Conservation (phyloP, 179 eudicot species). For the Sideroxylon spinosum region DNA sequence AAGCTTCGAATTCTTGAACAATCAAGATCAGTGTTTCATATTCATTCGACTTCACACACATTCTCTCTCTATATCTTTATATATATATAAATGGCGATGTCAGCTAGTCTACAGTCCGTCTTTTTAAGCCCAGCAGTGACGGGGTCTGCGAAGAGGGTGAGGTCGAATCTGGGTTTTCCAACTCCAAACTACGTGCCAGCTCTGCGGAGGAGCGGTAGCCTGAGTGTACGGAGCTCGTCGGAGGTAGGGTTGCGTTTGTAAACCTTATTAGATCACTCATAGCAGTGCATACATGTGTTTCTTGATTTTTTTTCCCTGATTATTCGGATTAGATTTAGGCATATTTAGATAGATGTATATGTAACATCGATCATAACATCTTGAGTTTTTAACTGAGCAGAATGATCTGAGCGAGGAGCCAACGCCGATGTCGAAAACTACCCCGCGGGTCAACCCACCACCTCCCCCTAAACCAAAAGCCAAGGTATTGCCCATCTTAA, state of each 20-base stretch:
- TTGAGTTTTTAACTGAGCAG: neutral
- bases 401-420: constrained; percentile 21
- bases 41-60: too few species aligned
- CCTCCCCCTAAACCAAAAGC: constrained; percentile 22
- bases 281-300: too few species aligned
- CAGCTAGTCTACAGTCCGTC: constrained; percentile 36
- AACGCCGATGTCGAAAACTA: neutral
- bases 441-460: neutral
- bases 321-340: too few species aligned
- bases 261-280: neutral
- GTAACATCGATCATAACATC: neutral
- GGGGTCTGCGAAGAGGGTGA: constrained; percentile 11
- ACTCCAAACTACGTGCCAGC: constrained; percentile 8
- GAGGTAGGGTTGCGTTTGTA: constrained; percentile 11
- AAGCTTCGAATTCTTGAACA: too few species aligned
- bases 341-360: too few species aligned
- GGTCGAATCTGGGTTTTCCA: neutral
- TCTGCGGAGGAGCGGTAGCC: constrained; percentile 15
- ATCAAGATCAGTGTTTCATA: too few species aligned
- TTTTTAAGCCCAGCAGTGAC: constrained; percentile 31
- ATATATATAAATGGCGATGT: constrained; percentile 22
- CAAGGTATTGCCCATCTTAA: neutral
- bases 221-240: constrained; percentile 37
- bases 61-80: too few species aligned
- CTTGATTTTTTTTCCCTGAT: too few species aligned